Evolutionary conservation across 139 green algal species (phyloP), one percentile per base, ranked within the genome.

Genomic region (Haematococcus lacustris): DNA sequence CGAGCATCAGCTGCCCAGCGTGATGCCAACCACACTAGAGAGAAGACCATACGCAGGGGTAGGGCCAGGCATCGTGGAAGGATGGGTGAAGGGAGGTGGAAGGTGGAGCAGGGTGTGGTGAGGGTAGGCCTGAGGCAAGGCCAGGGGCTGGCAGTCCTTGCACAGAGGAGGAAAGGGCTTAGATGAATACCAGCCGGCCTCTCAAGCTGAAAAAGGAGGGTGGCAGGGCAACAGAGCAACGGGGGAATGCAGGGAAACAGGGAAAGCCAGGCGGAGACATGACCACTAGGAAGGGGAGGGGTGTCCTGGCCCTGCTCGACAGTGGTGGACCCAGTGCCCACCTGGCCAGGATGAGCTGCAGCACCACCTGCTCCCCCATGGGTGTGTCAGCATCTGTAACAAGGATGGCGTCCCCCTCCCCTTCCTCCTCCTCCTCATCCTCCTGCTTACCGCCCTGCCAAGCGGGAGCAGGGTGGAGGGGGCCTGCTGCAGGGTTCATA

Each of bases 281-380:
- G 47, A 57, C 63, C 63, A 43, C 26, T 26, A 40, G n/a, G n/a
- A n/a, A n/a, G n/a, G n/a, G n/a, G n/a, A 51, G 6, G 63, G 6
- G 35, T 9, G 7, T 34, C 68, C 38, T 64, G 30, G 57, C 43
- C 59, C 3, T 25, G 23, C 51, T 3, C 47, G 3, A 37, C 1
- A 21, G 13, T 57, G 47, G 21, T 57, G 47, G 47, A 57, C 21
- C 47, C 13, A 13, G 47, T 21, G 26, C 76, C n/a, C 37, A 86
- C 86, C 86, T 82, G 30, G 83, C 80, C 1, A 92, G 78, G 67
- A 92, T 90, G 39, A 92, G 83, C 73, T 92, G 87, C 71, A 92
- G 76, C 26, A 88, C 74, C 4, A 90, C 74, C 53, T 83, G 77
- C 72, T 92, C 87, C 1, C 84, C 87, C 1, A 76, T 80, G 21